Base-by-base conservation (phyloP, 805 yeast genomes). In the Cyberlindnera maclurae region DNA sequence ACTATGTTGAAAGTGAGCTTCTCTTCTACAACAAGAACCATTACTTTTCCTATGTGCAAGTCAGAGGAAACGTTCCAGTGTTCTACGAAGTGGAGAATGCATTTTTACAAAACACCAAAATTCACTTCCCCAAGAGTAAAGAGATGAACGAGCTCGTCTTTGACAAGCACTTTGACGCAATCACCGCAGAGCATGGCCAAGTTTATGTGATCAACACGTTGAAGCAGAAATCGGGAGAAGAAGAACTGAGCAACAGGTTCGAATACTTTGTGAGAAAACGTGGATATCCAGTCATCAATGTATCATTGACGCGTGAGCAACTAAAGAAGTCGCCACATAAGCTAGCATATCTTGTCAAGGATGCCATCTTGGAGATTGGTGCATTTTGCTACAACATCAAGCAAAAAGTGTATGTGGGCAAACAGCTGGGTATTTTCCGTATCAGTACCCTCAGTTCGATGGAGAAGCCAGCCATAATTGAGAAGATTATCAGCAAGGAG, bases 31-130 rank as follows among this genome's bases (percentile, higher is more conserved):
- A 68, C 31, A 63, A 65, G 33, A 46, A 45, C 5, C 58, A 72
- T 62, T 60, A 68, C 63, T 82, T 79, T 51, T 77, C 96, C 1
- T 90, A 82, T 59, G 73, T 82, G 0, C 96, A 88, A 61, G 71
- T 89, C 3, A 67, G 96, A 48, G 98, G 97, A 4, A 84, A 94
- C 22, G 89, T 89, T 1, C 98, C 99, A 0, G 64, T 93, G 6
- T 90, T 86, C 54, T 93, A 95, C 94, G 98, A 90, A 54, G 90
- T 88, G 50, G 95, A 85, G 45, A 67, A 63, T 32, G 59, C 62
- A 39, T 78, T 93, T 10, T 62, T 93, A 39, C 77, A 88, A 31
- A 45, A 36, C 15, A 90, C 90, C 22, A 90, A 86, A 55, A 79
- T 87, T 30, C 75, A 76, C 27, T 64, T 93, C n/a, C 77, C 89